Percentiles rank a stretch among this genome's conserved stretches.
phyloP scores from a whole-genome alignment of 805 yeast species.

The Metschnikowia sp. region DNA sequence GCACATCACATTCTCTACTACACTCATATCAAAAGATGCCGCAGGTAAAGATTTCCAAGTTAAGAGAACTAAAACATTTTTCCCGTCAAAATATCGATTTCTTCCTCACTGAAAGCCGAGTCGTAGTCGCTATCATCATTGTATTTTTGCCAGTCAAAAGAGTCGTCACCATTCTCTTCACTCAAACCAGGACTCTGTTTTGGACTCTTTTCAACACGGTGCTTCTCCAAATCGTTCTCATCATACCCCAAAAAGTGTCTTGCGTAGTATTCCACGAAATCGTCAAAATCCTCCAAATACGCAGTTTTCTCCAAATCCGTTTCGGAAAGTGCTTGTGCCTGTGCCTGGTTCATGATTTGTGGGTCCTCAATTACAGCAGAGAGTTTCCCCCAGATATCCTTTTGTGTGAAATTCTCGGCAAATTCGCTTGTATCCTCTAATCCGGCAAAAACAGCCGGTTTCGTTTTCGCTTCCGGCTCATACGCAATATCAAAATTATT shows the following conservation, averaged over 20 bases:
- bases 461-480: neutral
- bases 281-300: constrained; percentile 13
- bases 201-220: constrained; percentile 5
- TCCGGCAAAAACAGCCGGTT: constrained; percentile 2
- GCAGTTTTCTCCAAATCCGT: constrained; percentile 5
- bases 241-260: constrained; percentile 6
- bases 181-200: neutral
- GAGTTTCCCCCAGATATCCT: neutral
- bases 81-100: neutral
- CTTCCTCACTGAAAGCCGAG: constrained; percentile 3
- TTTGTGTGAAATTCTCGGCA: neutral
- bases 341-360: neutral
- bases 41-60: too few relatives aligned
- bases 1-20: too few relatives aligned
- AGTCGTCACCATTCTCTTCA: neutral
- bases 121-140: constrained; percentile 15
- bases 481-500: neutral
- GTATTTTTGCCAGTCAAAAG: constrained; percentile 11
- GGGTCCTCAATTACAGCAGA: neutral
- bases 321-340: neutral
- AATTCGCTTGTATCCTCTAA: constrained; percentile 5
- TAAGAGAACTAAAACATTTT: neutral
- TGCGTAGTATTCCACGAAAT: constrained; percentile 16
- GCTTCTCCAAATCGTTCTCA: constrained; percentile 7
- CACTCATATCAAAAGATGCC: too few relatives aligned